Evolutionary conservation across 2,329 filamentous ascomycete genomes (phyloP), one percentile per base, ranked within the genome.

Genomic region (Macrophomina phaseolina): DNA sequence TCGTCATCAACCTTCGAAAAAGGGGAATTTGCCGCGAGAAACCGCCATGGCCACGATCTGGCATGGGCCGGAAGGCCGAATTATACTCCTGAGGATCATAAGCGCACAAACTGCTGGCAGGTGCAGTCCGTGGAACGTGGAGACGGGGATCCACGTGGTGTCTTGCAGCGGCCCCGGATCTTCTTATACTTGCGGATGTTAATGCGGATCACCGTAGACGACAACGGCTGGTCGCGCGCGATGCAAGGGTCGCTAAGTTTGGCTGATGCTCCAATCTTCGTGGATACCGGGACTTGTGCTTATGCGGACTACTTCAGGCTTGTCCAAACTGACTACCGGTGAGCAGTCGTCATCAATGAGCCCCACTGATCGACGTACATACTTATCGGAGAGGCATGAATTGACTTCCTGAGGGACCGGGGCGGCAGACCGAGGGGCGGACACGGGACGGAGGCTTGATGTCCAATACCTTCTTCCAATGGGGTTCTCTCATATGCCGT

Each of bases 281-380:
- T 23, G 23, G 23, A 23, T 1, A 23, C 23, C 23, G 23, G 23
- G 36, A 38, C 36, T 12, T 12, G 11, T 8, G 36, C 2, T 38
- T 12, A 38, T 38, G 7, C 36, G 11, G 36, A 38, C 7, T 38
- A 38, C 36, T 7, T 18, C 5, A 9, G 48, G 18, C 9, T 30
- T 28, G 3, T 28, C 45, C 3, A 18, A 8, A n/a, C 16, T 8
- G 14, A n/a, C 18, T n/a, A 48, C 16, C 2, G 18, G 45, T 28
- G 48, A 51, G 48, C 6, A 51, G 14, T 16, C 5, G 12, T 48
- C 38, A 8, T 23, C 38, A 40, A 30, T 60, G 6, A 7, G 56
- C 40, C 40, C 56, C 56, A 61, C 56, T 48, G 42, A 61, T 61
- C 56, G 56, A 23, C 56, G 30, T 14, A 23, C 56, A n/a, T 14